Conservation (phyloP, 2,329 filamentous ascomycete species). For the Colletotrichum somersetense region DNA sequence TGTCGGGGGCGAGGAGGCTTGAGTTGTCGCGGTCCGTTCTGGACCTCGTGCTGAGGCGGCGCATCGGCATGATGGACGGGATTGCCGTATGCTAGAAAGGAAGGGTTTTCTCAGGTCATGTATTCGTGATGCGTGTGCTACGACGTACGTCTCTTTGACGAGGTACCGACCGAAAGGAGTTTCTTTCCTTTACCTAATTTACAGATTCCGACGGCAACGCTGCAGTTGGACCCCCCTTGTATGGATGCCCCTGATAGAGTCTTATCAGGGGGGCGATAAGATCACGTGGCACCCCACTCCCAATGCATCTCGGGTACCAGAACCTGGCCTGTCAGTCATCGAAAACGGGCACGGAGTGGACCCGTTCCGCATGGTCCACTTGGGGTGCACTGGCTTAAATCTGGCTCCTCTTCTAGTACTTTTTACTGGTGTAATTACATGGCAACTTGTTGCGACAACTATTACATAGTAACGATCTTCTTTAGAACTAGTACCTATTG, state of each 20-base stretch:
- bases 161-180: constrained; percentile 9
- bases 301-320: background rate
- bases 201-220: background rate
- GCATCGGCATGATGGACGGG: constrained; percentile 35
- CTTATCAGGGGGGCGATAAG: constrained; percentile 15
- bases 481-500: too few relatives aligned
- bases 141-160: background rate
- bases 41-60: constrained; percentile 29
- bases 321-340: constrained; percentile 12
- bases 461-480: background rate
- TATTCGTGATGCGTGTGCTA: constrained; percentile 14
- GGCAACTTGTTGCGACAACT: background rate
- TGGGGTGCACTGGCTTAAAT: constrained; percentile 6
- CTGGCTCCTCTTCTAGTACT: background rate
- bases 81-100: background rate
- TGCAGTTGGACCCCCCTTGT: constrained; percentile 18
- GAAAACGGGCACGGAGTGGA: constrained; percentile 9
- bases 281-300: constrained; percentile 18
- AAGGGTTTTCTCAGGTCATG: constrained; percentile 16
- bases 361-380: constrained; percentile 16
- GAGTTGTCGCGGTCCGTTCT: constrained; percentile 48
- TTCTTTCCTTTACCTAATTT: constrained; percentile 24
- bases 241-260: constrained; percentile 20
- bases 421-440: background rate
- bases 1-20: constrained; percentile 72